Base-by-base conservation (phyloP, 2,329 filamentous ascomycete species). In the Neonectria punicea region DNA sequence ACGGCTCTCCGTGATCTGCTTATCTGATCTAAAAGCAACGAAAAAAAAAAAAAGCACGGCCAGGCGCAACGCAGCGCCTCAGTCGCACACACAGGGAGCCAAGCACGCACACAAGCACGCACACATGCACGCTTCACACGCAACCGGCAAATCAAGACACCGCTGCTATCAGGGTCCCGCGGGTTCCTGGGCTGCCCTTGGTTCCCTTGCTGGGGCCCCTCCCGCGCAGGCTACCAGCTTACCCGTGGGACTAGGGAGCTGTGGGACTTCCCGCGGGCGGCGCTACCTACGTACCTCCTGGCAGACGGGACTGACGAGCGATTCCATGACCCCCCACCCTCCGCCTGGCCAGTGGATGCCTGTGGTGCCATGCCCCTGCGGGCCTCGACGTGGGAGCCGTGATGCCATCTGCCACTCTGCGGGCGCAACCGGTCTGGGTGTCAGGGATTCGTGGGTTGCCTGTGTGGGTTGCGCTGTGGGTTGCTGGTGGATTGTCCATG, bases 351-450 rank as follows among this genome's bases (percentile, higher is more conserved):
- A 58, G 53, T 61, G 61, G 57, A 39, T 56, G 54, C 66, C 65
- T 70, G 67, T 74, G 70, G 71, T 73, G 71, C 70, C 71, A 74
- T 68, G 67, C 63, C 70, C 56, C 62, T 71, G 72, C 70, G 72
- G 72, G 70, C 70, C 72, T 68, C 59, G 69, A 72, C 70, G 72
- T 74, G 72, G 72, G 72, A 74, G 72, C 70, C 70, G 72, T 73
- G 72, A 74, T 74, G 70, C 72, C 70, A 74, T 74, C 72, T 68
- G 69, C 70, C 68, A 65, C 61, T 53, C 66, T 72, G 72, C 72
- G 72, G 72, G 72, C 72, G 72, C 72, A 74, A 67, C 62, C 63
- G 70, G 70, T 73, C 69, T 73, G 58, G 49, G 49, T 36, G n/a
- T 13, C 49, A 18, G 22, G 67, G 70, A 73, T 71, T 73, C 71